These are phyloP conservation scores for Anisodus tanguticus DNA, from an alignment of 257 asterid species.

Conservation along the genomic window DNA sequence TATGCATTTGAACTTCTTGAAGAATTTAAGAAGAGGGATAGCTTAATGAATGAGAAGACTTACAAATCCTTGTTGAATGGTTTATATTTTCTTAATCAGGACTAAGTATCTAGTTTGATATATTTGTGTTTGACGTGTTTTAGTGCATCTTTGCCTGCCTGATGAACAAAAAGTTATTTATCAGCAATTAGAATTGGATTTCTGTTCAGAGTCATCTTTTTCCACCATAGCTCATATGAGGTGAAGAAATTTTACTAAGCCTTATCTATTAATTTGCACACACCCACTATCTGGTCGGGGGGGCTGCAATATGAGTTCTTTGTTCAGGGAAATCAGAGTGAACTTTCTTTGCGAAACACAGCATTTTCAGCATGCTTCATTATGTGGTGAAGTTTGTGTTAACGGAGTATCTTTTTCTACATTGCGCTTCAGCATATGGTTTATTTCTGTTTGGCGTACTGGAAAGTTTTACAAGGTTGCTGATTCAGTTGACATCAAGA, in stretches of 20 bases:
- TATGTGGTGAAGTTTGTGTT: not conserved
- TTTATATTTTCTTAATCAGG: constrained; percentile 62
- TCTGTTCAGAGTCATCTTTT: constrained; percentile 16
- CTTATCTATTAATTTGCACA: not conserved
- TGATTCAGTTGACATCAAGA: not conserved
- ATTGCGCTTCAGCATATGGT: not conserved
- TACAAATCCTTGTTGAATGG: constrained; percentile 64
- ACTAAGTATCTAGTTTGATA: constrained; percentile 23
- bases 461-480: not conserved
- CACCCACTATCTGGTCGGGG: not conserved
- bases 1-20: constrained; percentile 80
- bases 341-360: not conserved
- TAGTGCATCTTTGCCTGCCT: not conserved
- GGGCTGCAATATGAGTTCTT: not conserved
- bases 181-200: not conserved
- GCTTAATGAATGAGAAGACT: constrained; percentile 76
- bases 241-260: not conserved
- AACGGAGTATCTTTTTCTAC: not conserved
- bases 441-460: not conserved
- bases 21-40: constrained; percentile 67
- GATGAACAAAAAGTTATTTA: not conserved
- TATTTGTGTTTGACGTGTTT: not conserved
- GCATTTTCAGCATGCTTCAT: not conserved
- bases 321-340: not conserved
- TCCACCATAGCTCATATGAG: not conserved